These are phyloP conservation scores for Gracilaria caudata DNA, from an alignment of 23 red algal species.

Conservation along the genomic window DNA sequence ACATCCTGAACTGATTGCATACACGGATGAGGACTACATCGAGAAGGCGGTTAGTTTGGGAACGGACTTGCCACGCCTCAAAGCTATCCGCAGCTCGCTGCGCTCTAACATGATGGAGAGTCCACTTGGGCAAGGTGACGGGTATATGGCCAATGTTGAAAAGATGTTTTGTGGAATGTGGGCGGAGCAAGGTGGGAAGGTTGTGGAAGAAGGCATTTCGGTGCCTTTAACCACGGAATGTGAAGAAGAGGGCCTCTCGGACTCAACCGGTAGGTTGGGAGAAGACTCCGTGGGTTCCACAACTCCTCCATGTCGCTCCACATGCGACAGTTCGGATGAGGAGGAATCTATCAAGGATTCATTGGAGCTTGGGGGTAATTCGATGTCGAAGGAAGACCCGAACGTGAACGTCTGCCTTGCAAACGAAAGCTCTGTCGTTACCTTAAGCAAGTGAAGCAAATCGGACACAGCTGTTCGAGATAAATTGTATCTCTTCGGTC, in stretches of 20 bases:
- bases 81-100: slow-evolving; percentile 47
- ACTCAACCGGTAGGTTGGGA: not conserved
- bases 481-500: too few relatives aligned
- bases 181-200: slow-evolving; percentile 60
- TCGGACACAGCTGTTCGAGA: not conserved
- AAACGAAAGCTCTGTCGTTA: not conserved
- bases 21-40: slow-evolving; percentile 71
- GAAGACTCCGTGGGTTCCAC: slow-evolving; percentile 29
- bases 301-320: slow-evolving; percentile 34
- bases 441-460: not conserved
- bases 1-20: slow-evolving; percentile 73
- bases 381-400: not conserved
- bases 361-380: not conserved
- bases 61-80: slow-evolving; percentile 57
- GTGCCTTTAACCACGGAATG: not conserved
- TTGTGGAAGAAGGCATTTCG: slow-evolving; percentile 11
- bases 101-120: slow-evolving; percentile 74
- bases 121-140: slow-evolving; percentile 51
- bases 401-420: not conserved
- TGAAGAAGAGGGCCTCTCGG: slow-evolving; percentile 20
- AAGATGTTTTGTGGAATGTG: slow-evolving; percentile 79
- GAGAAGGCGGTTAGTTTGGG: slow-evolving; percentile 66
- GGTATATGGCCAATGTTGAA: slow-evolving; percentile 65
- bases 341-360: slow-evolving; percentile 28
- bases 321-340: slow-evolving; percentile 18